These are phyloP conservation scores for Pelargonium australe DNA, from an alignment of 441 rosid species.

Conservation along the genomic window DNA sequence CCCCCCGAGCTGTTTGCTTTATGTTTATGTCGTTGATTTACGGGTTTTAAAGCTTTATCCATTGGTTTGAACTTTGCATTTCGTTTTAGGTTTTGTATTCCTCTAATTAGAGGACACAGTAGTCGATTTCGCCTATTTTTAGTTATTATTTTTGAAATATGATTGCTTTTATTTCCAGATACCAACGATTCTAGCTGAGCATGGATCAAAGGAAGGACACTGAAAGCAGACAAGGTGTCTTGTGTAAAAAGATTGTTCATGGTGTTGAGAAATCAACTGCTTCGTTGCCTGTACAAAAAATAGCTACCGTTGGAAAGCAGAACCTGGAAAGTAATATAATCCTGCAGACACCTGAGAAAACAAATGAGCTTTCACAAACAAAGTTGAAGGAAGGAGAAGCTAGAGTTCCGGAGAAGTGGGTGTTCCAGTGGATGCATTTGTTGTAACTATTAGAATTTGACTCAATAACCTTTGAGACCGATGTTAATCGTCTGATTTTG, in stretches of 20 bases:
- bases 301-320: slow-evolving; percentile 13
- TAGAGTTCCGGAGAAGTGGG: slow-evolving; percentile 30
- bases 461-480: slow-evolving; percentile 7
- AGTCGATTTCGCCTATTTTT: too few species aligned
- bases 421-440: background rate
- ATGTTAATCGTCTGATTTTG: background rate
- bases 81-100: background rate
- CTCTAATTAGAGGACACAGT: background rate
- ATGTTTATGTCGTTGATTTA: too few species aligned
- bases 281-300: slow-evolving; percentile 9
- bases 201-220: slow-evolving; percentile 29
- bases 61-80: too few species aligned
- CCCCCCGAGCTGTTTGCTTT: too few species aligned
- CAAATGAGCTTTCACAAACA: slow-evolving; percentile 18
- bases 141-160: too few species aligned
- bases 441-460: background rate
- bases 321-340: slow-evolving; percentile 20
- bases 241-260: slow-evolving; percentile 10
- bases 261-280: slow-evolving; percentile 12
- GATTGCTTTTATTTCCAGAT: background rate
- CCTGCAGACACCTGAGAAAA: slow-evolving; percentile 42
- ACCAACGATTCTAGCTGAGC: background rate
- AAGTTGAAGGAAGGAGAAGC: slow-evolving; percentile 17
- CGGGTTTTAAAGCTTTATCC: too few species aligned
- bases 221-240: slow-evolving; percentile 6